phyloP scores from a whole-genome alignment of 441 rosid genomes.

The Brassica balearica region DNA sequence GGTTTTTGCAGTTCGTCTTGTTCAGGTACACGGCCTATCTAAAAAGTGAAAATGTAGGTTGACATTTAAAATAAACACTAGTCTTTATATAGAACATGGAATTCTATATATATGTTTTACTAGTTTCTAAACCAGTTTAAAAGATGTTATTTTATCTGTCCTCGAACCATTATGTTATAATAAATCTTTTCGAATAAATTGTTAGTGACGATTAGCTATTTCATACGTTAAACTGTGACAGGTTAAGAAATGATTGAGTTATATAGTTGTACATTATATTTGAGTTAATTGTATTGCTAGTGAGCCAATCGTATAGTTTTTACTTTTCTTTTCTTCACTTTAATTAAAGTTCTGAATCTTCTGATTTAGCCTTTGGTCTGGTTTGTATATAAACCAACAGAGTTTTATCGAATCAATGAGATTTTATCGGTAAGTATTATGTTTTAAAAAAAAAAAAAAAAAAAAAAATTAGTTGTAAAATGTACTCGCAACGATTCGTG shows the following conservation, averaged over 20 bases:
- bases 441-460: neutral
- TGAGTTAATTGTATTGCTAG: neutral
- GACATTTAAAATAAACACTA: neutral
- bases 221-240: no score
- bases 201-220: constrained; percentile 4
- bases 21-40: neutral
- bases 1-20: neutral
- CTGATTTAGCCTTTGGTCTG: neutral
- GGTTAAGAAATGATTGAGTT: neutral
- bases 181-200: neutral
- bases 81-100: neutral
- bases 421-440: neutral
- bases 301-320: neutral
- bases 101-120: neutral
- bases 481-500: constrained; percentile 1
- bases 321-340: neutral
- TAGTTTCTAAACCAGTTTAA: neutral
- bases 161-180: neutral
- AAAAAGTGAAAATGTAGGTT: neutral
- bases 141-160: neutral
- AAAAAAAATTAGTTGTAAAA: neutral
- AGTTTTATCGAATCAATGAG: neutral
- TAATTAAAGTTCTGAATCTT: neutral
- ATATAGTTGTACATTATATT: neutral
- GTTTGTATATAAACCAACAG: neutral